Evolutionary conservation across 495 filamentous ascomycete species (phyloP).

Genomic region (Penicillium lividum): DNA sequence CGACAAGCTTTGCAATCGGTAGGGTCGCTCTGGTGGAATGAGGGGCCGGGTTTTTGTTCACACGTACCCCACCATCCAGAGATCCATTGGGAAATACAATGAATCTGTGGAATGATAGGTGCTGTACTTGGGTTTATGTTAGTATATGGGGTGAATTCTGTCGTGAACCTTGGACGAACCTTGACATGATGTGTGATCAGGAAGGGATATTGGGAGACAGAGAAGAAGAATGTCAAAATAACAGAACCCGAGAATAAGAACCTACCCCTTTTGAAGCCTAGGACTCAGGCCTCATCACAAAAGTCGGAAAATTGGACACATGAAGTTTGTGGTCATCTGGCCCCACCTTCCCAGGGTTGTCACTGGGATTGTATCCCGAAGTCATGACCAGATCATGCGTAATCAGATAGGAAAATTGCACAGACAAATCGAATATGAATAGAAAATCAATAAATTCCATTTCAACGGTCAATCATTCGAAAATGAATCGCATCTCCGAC

Average conservation of each 20-base stretch:
- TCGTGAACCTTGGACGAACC: background rate
- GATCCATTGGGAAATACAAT: conserved; percentile 23
- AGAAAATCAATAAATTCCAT: no score
- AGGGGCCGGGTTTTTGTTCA: background rate
- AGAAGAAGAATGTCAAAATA: no score
- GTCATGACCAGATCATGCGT: background rate
- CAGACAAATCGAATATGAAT: no score
- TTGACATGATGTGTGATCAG: background rate
- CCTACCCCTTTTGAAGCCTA: no score
- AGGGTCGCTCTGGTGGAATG: conserved; percentile 9
- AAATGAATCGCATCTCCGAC: conserved; percentile 26
- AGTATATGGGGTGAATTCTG: background rate
- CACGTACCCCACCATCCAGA: conserved; percentile 20
- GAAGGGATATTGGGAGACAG: no score
- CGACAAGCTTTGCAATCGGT: conserved; percentile 37
- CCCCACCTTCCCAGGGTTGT: background rate
- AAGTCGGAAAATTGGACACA: background rate
- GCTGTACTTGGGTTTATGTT: background rate
- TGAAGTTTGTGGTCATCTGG: background rate
- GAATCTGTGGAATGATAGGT: conserved; percentile 10
- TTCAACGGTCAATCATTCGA: background rate
- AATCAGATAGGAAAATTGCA: background rate
- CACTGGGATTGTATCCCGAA: background rate
- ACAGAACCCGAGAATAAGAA: no score
- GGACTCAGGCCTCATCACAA: background rate